Evolutionary conservation across 2,329 filamentous ascomycete species (phyloP).

Genomic region (Arthrobotrys iridis): DNA sequence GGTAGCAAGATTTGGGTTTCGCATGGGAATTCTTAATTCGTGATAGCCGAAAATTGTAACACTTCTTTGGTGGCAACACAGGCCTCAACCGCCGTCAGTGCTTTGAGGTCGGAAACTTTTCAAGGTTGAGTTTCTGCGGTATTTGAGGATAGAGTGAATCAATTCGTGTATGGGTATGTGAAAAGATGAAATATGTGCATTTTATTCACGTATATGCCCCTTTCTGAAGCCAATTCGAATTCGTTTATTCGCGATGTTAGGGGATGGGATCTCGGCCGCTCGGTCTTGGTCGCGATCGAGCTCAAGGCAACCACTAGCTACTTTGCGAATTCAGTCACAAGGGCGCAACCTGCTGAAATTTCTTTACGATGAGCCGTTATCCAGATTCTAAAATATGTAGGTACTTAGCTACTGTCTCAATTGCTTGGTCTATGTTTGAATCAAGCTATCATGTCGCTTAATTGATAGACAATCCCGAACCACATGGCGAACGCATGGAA

Average conservation of each 20-base stretch:
- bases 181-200: too few species aligned
- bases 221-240: too few species aligned
- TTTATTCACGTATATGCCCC: too few species aligned
- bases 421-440: conserved; percentile 16
- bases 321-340: too few species aligned
- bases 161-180: not conserved
- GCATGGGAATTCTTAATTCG: conserved; percentile 44
- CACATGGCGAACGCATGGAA: conserved; percentile 26
- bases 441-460: conserved; percentile 50
- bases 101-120: not conserved
- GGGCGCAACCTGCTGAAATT: not conserved
- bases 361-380: conserved; percentile 3
- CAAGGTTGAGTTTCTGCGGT: not conserved
- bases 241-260: too few species aligned
- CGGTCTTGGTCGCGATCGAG: too few species aligned
- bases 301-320: not conserved
- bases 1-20: conserved; percentile 28
- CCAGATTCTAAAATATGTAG: conserved; percentile 29
- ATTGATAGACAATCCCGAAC: conserved; percentile 36
- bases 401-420: conserved; percentile 46
- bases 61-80: conserved; percentile 1
- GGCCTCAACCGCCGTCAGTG: not conserved
- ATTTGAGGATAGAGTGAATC: not conserved
- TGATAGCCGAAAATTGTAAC: not conserved
- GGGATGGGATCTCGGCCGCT: too few species aligned